Conservation (phyloP, 2,329 filamentous ascomycete species). For the Hypoxylon sp. region DNA sequence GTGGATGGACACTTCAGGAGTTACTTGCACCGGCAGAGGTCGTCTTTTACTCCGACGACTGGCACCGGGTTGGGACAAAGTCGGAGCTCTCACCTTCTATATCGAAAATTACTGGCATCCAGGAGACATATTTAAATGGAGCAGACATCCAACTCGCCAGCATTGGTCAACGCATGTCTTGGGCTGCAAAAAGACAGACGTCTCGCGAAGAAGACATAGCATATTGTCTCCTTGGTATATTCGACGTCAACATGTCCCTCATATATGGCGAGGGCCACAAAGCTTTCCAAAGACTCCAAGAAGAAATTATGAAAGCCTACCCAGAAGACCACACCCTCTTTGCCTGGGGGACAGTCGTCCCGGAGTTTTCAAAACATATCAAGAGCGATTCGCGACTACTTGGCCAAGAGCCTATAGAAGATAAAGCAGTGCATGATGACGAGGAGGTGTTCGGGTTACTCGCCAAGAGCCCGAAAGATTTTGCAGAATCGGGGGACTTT, state of each 20-base stretch:
- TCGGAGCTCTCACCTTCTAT: constrained; percentile 40
- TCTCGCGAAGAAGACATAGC: constrained; percentile 50
- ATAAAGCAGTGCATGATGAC: constrained; percentile 10
- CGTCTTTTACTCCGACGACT: constrained; percentile 45
- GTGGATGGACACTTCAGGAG: constrained; percentile 48
- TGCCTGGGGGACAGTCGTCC: constrained; percentile 42
- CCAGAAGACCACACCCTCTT: constrained; percentile 49
- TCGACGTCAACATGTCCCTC: constrained; percentile 51
- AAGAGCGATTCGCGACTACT: constrained; percentile 2
- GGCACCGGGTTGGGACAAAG: constrained; percentile 45
- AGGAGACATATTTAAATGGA: constrained; percentile 37
- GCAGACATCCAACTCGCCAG: constrained; percentile 34
- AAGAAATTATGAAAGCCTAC: constrained; percentile 44
- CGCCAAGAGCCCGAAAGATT: constrained; percentile 27
- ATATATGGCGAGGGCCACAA: constrained; percentile 52
- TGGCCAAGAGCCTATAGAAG: constrained; percentile 15
- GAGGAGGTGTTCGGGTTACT: constrained; percentile 27
- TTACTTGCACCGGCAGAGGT: constrained; percentile 47
- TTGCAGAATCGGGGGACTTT: constrained; percentile 27
- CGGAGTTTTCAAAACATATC: constrained; percentile 5
- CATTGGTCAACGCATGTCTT: constrained; percentile 51
- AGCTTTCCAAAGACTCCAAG: constrained; percentile 49
- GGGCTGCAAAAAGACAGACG: constrained; percentile 47
- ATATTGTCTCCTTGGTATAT: constrained; percentile 53
- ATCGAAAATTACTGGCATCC: constrained; percentile 44